phyloP scores from a whole-genome alignment of 2,329 filamentous ascomycete genomes.

The Aspergillus versicolor region DNA sequence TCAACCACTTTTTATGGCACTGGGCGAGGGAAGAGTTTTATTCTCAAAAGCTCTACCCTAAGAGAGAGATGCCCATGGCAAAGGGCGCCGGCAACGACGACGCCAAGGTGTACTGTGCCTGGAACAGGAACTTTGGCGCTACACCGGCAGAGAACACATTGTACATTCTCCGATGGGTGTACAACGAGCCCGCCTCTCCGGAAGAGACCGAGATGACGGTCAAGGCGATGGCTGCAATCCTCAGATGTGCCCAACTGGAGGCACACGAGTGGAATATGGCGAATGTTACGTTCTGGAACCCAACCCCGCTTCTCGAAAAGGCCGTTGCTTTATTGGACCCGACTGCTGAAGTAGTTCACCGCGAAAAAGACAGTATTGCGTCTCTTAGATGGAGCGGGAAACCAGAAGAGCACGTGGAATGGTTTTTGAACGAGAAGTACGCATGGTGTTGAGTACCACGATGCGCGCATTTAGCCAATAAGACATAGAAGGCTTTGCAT shows the following conservation, averaged over 20 bases:
- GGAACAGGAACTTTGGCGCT: constrained; percentile 43
- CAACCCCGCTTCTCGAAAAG: constrained; percentile 54
- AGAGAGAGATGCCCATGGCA: constrained; percentile 51
- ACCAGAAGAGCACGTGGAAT: constrained; percentile 42
- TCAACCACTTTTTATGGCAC: constrained; percentile 71
- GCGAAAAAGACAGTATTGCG: constrained; percentile 48
- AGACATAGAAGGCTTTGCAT: constrained; percentile 12
- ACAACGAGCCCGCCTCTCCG: constrained; percentile 38
- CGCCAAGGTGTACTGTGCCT: constrained; percentile 39
- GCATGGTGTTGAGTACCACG: constrained; percentile 44
- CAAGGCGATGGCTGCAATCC: constrained; percentile 59
- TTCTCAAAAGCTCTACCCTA: constrained; percentile 60
- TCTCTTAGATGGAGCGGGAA: constrained; percentile 49
- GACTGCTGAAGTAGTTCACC: constrained; percentile 40
- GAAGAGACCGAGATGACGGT: constrained; percentile 51
- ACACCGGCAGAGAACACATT: constrained; percentile 38
- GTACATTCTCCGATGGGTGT: constrained; percentile 44
- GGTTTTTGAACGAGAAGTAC: constrained; percentile 51
- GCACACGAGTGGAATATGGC: constrained; percentile 70
- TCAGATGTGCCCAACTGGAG: constrained; percentile 67
- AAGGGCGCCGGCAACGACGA: constrained; percentile 67
- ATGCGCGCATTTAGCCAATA: background rate
- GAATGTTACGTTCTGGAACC: constrained; percentile 81
- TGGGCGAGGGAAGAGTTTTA: constrained; percentile 80
- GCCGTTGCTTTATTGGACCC: constrained; percentile 42